phyloP scores from a whole-genome alignment of 1,139 yeast species.

The Debaryomyces fabryi region DNA sequence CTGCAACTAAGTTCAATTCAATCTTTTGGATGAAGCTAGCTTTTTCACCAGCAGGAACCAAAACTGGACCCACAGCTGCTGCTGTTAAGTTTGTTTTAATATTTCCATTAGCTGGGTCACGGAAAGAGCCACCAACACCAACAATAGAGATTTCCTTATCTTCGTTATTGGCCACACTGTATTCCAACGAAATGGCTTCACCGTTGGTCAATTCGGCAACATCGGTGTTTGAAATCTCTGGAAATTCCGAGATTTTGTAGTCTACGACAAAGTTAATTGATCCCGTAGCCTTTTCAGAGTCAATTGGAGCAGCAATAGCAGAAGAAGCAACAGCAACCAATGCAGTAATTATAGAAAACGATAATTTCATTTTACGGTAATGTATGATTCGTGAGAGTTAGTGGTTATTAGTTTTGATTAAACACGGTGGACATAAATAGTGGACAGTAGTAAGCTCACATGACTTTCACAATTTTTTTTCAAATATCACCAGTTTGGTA shows the following conservation, averaged over 20 bases:
- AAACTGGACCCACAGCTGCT: conserved; percentile 64
- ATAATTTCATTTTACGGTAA: conserved; percentile 19
- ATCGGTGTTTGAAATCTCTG: conserved; percentile 35
- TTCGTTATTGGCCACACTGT: conserved; percentile 62
- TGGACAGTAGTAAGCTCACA: conserved; percentile 4
- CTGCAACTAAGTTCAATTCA: conserved; percentile 58
- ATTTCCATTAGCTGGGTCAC: conserved; percentile 56
- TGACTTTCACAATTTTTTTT: conserved; percentile 1
- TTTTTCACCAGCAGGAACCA: conserved; percentile 52
- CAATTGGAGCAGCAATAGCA: conserved; percentile 23
- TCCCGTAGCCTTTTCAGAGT: conserved; percentile 13
- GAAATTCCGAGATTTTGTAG: conserved; percentile 45
- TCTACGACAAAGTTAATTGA: conserved; percentile 43
- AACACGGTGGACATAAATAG: conserved; percentile 7
- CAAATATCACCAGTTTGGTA: conserved; percentile 1
- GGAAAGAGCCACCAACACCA: conserved; percentile 76
- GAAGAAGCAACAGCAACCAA: conserved; percentile 21
- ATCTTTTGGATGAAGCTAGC: conserved; percentile 55
- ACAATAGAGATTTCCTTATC: conserved; percentile 53
- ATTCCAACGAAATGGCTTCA: conserved; percentile 56
- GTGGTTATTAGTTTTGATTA: neutral
- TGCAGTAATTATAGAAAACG: conserved; percentile 18
- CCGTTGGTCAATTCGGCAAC: conserved; percentile 52
- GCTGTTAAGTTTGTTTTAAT: conserved; percentile 64
- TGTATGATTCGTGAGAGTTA: neutral